A percentile compares a stretch with the other conserved stretches of the same genome.
Conservation (phyloP, 495 filamentous ascomycete genomes). For the Tuber brumale region DNA sequence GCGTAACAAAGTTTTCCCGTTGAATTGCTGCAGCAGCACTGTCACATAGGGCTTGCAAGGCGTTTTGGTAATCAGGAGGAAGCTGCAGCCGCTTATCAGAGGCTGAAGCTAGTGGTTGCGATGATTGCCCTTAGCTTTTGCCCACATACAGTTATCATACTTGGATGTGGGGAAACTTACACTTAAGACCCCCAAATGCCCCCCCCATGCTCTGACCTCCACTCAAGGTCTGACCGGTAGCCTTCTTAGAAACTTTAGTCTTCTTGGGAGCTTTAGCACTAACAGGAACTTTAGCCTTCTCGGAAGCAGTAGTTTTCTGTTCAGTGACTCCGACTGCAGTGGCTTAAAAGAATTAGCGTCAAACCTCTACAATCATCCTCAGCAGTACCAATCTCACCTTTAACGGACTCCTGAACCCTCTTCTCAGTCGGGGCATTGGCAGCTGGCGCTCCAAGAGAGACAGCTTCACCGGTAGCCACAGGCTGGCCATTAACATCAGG, state of each 20-base stretch:
- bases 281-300: neutral
- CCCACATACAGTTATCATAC: neutral
- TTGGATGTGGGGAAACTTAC: neutral
- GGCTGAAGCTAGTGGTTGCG: neutral
- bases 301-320: neutral
- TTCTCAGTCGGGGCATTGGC: neutral
- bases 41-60: neutral
- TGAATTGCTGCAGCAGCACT: neutral
- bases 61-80: too few relatives aligned
- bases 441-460: neutral
- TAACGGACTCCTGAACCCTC: neutral
- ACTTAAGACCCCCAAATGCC: neutral
- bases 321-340: neutral
- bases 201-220: neutral
- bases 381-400: neutral
- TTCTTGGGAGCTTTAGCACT: neutral
- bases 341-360: neutral
- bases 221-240: neutral
- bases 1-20: neutral
- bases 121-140: neutral
- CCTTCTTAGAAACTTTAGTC: neutral
- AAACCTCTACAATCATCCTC: neutral
- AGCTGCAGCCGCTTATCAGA: neutral
- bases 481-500: neutral
- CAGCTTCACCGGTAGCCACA: neutral